Percentiles rank a stretch among this genome's conserved stretches.
Conservation (phyloP, 441 rosid genomes). For the Populus tomentosa region DNA sequence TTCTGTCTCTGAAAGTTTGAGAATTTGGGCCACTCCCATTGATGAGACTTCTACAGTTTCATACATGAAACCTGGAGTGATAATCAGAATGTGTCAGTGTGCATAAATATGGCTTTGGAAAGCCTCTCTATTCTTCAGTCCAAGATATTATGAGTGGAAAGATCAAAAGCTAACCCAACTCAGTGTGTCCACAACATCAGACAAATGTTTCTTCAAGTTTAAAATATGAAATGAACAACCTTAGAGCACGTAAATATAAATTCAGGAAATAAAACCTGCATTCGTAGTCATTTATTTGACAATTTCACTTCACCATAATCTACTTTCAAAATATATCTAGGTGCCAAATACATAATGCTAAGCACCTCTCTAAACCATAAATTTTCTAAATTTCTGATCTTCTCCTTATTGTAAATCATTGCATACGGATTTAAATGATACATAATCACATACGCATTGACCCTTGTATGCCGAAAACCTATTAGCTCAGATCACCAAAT, state of each 20-base stretch:
- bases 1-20: neutral
- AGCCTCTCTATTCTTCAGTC: neutral
- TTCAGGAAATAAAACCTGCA: neutral
- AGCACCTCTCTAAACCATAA: neutral
- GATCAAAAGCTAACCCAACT: neutral
- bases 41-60: neutral
- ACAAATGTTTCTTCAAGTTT: neutral
- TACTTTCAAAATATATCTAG: neutral
- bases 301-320: neutral
- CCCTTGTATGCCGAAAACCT: neutral
- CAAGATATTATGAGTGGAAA: neutral
- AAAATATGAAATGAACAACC: neutral
- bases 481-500: neutral
- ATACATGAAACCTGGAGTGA: neutral
- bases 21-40: neutral
- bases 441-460: neutral
- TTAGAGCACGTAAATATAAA: neutral
- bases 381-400: neutral
- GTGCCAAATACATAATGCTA: neutral
- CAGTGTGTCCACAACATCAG: neutral
- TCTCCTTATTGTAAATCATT: neutral
- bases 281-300: neutral
- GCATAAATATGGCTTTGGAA: neutral
- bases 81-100: neutral
- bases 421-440: neutral